phyloP scores from a whole-genome alignment of 1,139 yeast genomes.

The Hansenula anomala region DNA sequence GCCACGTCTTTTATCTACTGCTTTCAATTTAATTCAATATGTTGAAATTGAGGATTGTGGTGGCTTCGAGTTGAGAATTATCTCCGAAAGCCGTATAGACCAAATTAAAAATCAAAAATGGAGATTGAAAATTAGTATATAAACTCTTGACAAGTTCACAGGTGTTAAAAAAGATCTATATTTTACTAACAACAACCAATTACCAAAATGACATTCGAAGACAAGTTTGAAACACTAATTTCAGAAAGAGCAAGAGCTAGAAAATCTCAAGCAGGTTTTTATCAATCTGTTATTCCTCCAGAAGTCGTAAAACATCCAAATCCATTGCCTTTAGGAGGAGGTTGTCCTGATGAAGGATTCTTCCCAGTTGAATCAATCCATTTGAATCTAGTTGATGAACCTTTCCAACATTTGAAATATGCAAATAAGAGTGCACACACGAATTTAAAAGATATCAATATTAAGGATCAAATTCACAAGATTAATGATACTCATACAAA shows the following conservation, averaged over 20 bases:
- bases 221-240: constrained; percentile 9
- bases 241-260: constrained; percentile 18
- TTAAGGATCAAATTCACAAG: constrained; percentile 14
- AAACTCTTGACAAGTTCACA: too few relatives aligned
- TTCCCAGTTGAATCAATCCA: constrained; percentile 53
- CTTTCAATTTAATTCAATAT: too few relatives aligned
- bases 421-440: constrained; percentile 13
- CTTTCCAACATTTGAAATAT: constrained; percentile 25
- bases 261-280: constrained; percentile 12
- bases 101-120: too few relatives aligned
- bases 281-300: constrained; percentile 29
- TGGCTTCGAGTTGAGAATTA: too few relatives aligned
- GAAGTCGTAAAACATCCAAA: constrained; percentile 39
- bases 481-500: constrained; percentile 12
- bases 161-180: too few relatives aligned
- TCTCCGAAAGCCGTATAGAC: too few relatives aligned
- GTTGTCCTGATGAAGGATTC: constrained; percentile 55
- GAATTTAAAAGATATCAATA: constrained; percentile 16
- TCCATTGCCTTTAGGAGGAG: constrained; percentile 47
- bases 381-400: constrained; percentile 40
- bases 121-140: too few relatives aligned
- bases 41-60: too few relatives aligned
- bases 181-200: too few relatives aligned
- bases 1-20: too few relatives aligned
- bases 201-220: constrained; percentile 10